These are phyloP conservation scores for Trypanosomatidae sp. DNA, from an alignment of 208 protist genomes.

Conservation along the genomic window DNA sequence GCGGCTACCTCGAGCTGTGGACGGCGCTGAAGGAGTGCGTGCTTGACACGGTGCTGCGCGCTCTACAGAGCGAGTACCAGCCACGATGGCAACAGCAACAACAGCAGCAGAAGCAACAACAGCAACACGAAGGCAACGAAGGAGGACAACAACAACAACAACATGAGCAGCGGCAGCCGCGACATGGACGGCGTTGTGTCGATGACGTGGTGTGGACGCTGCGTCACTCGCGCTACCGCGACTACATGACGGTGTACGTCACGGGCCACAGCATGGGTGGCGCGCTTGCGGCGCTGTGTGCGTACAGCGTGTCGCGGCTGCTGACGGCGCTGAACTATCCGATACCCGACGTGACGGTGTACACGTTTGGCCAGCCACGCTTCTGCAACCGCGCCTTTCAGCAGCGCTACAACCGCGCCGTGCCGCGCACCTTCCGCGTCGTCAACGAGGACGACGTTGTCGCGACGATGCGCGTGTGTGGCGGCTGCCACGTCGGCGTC, in stretches of 20 bases:
- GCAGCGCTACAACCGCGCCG: constrained; percentile 52
- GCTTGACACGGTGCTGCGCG: constrained; percentile 45
- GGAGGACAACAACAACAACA: too few relatives aligned
- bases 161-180: too few relatives aligned
- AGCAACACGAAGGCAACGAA: too few relatives aligned
- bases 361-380: constrained; percentile 85
- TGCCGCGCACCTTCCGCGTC: constrained; percentile 77
- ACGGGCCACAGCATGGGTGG: constrained; percentile 86
- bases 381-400: constrained; percentile 70
- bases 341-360: constrained; percentile 65
- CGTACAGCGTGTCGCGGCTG: constrained; percentile 52
- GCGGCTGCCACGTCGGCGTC: constrained; percentile 66
- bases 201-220: too few relatives aligned
- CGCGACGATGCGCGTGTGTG: constrained; percentile 39
- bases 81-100: too few relatives aligned
- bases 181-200: too few relatives aligned
- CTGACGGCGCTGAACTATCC: constrained; percentile 42
- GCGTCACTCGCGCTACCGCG: too few relatives aligned
- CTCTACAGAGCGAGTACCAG: too few relatives aligned
- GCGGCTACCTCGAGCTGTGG: constrained; percentile 80
- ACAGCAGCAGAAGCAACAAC: too few relatives aligned
- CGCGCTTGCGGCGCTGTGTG: constrained; percentile 73
- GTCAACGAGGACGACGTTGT: constrained; percentile 86
- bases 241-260: constrained; percentile 58
- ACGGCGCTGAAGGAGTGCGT: constrained; percentile 35